Conservation (phyloP, 345 rosid genomes). For the Acer saccharum region DNA sequence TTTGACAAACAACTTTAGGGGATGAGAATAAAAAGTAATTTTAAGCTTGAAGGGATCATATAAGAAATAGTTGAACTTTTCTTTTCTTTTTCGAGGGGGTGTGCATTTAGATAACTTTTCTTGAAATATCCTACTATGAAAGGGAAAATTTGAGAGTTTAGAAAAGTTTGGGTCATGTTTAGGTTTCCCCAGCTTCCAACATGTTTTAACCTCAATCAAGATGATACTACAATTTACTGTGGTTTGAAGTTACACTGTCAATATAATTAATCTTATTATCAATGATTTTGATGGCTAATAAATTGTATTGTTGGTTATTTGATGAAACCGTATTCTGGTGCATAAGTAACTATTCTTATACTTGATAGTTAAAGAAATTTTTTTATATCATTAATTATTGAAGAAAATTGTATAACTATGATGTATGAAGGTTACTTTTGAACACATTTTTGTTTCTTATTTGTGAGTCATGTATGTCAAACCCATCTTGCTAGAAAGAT, state of each 20-base stretch:
- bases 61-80: neutral
- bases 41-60: neutral
- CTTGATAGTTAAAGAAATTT: neutral
- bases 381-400: neutral
- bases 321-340: neutral
- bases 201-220: neutral
- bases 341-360: neutral
- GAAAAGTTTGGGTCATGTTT: neutral
- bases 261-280: neutral
- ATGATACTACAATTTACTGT: neutral
- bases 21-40: neutral
- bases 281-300: neutral
- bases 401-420: neutral
- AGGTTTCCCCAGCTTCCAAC: neutral
- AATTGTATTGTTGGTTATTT: neutral
- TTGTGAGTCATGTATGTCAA: neutral
- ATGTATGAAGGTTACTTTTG: neutral
- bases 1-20: neutral
- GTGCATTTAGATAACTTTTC: neutral
- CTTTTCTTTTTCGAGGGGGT: neutral
- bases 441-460: neutral
- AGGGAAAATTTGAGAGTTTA: neutral
- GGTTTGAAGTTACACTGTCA: neutral
- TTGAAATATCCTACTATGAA: neutral
- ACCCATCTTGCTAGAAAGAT: too few relatives aligned